These are phyloP conservation scores for Dothiorella sarmentorum DNA, from an alignment of 2,329 filamentous ascomycete species.

Conservation along the genomic window DNA sequence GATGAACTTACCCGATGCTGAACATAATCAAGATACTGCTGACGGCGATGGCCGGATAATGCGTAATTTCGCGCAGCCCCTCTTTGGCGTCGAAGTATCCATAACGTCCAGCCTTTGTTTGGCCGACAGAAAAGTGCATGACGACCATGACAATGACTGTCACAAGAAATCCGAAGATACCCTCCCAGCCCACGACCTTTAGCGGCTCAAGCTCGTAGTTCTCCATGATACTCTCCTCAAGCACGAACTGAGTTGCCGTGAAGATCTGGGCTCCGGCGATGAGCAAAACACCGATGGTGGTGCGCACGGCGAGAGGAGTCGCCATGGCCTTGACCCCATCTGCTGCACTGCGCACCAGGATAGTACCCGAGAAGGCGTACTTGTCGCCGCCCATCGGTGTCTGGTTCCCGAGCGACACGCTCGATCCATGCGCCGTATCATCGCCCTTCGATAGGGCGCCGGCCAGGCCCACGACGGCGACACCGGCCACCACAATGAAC, in stretches of 20 bases:
- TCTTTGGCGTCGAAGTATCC: slow-evolving; percentile 91
- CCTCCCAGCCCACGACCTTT: slow-evolving; percentile 93
- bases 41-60: slow-evolving; percentile 66
- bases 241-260: slow-evolving; percentile 91
- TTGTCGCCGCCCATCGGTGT: slow-evolving; percentile 12
- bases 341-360: slow-evolving; percentile 8
- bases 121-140: slow-evolving; percentile 72
- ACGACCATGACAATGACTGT: slow-evolving; percentile 77
- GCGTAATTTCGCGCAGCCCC: slow-evolving; percentile 75
- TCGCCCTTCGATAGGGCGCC: slow-evolving; percentile 71
- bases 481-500: slow-evolving; percentile 80
- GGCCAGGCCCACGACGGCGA: slow-evolving; percentile 84
- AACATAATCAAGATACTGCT: slow-evolving; percentile 93
- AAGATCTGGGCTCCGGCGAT: slow-evolving; percentile 96
- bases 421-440: slow-evolving; percentile 46
- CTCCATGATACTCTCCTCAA: slow-evolving; percentile 90
- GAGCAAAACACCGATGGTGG: slow-evolving; percentile 78
- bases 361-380: not conserved
- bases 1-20: slow-evolving; percentile 74
- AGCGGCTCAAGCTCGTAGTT: slow-evolving; percentile 78
- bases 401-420: not conserved
- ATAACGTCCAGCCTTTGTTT: slow-evolving; percentile 66
- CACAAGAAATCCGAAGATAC: slow-evolving; percentile 79
- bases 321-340: slow-evolving; percentile 25
- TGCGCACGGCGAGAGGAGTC: slow-evolving; percentile 59